Conservation (phyloP, 169 alveolate genomes). For the Cryptosporidium parvum region DNA sequence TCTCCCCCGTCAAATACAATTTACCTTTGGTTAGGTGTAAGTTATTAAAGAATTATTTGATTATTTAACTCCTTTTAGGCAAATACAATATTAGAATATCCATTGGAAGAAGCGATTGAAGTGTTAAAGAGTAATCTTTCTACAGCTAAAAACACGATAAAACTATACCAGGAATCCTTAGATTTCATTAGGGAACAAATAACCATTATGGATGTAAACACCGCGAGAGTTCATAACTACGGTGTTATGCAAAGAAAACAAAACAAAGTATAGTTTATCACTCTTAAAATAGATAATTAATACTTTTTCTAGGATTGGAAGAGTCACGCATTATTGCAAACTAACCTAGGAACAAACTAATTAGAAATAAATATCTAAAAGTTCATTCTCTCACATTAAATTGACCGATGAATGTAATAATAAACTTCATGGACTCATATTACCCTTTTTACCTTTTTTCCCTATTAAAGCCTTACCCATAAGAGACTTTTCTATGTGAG, state of each 20-base stretch:
- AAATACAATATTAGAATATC: constrained; percentile 88
- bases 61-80: constrained; percentile 81
- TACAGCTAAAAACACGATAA: constrained; percentile 78
- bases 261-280: not conserved
- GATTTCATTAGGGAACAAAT: constrained; percentile 88
- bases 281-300: not conserved
- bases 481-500: constrained; percentile 96
- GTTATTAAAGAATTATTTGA: constrained; percentile 20
- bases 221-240: constrained; percentile 90
- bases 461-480: constrained; percentile 86
- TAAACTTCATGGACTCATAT: constrained; percentile 76
- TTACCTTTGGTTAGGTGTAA: constrained; percentile 89
- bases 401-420: constrained; percentile 7
- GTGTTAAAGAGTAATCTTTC: constrained; percentile 83
- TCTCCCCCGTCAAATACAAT: constrained; percentile 84
- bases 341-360: constrained; percentile 57
- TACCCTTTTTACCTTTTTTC: constrained; percentile 80
- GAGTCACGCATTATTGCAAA: not conserved
- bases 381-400: not conserved
- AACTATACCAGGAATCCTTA: constrained; percentile 81
- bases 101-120: constrained; percentile 88
- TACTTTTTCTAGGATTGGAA: constrained; percentile 2
- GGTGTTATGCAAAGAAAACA: constrained; percentile 83
- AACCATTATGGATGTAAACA: constrained; percentile 89
- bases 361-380: constrained; percentile 10